Evolutionary conservation across 2,329 filamentous ascomycete genomes (phyloP).

Genomic region (Epicoccum nigrum): DNA sequence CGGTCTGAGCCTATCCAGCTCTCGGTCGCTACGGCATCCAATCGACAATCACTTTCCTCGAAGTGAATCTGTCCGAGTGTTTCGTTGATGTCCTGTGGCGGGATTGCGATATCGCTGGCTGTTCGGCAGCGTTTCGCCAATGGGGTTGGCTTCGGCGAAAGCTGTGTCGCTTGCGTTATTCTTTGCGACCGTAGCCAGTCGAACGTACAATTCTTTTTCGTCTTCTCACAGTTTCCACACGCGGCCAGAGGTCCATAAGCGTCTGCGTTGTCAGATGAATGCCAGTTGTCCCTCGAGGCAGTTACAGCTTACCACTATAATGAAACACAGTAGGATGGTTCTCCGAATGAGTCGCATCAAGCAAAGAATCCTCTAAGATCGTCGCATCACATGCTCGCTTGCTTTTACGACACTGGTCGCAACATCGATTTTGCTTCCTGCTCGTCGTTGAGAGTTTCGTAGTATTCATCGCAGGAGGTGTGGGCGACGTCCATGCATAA

Average conservation of each 20-base stretch:
- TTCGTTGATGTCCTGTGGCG: slow-evolving; percentile 1
- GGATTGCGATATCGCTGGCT: slow-evolving; percentile 21
- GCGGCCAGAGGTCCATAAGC: slow-evolving; percentile 43
- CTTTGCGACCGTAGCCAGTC: slow-evolving; percentile 51
- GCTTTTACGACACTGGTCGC: slow-evolving; percentile 55
- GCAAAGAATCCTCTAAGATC: slow-evolving; percentile 42
- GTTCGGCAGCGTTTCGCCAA: slow-evolving; percentile 41
- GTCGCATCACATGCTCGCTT: slow-evolving; percentile 54
- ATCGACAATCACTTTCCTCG: slow-evolving; percentile 6
- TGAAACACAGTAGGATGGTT: slow-evolving; percentile 40
- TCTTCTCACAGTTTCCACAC: slow-evolving; percentile 54
- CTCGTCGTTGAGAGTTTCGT: slow-evolving; percentile 41
- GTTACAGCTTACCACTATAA: slow-evolving; percentile 41
- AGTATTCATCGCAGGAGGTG: slow-evolving; percentile 25
- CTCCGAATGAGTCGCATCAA: slow-evolving; percentile 32
- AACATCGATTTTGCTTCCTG: slow-evolving; percentile 53
- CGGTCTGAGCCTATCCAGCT: slow-evolving; percentile 19
- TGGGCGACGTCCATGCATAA: slow-evolving; percentile 46
- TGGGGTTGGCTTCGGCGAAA: slow-evolving; percentile 25
- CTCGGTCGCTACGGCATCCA: slow-evolving; percentile 9
- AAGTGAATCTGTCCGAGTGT: background rate
- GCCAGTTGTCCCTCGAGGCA: background rate
- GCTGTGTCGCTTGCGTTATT: slow-evolving; percentile 35
- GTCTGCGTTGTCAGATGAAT: slow-evolving; percentile 34
- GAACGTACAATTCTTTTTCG: slow-evolving; percentile 54